phyloP scores from a whole-genome alignment of 108 stramenopile species.

The Nitzschia putrida region DNA sequence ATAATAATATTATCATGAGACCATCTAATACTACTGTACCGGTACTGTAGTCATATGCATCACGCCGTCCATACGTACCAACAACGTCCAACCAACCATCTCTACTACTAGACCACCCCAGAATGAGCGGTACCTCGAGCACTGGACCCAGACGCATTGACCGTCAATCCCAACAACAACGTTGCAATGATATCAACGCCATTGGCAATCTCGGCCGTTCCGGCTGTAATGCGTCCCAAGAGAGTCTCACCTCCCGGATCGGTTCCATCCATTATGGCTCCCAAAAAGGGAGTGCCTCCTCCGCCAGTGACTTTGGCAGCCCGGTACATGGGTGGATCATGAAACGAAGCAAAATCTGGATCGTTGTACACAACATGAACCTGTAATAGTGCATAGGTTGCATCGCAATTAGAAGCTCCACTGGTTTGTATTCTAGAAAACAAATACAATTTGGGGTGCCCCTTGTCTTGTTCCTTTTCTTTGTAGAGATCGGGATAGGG shows the following conservation, averaged over 20 bases:
- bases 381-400: conserved; percentile 11
- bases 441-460: conserved; percentile 4
- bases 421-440: conserved; percentile 14
- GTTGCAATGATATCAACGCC: conserved; percentile 16
- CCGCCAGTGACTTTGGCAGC: conserved; percentile 17
- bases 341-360: conserved; percentile 20
- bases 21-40: too few relatives aligned
- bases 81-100: too few relatives aligned
- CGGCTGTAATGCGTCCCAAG: conserved; percentile 3
- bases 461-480: conserved; percentile 14
- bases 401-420: conserved; percentile 13
- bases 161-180: conserved; percentile 1
- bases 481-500: conserved; percentile 10
- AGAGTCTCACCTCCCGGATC: conserved; percentile 6
- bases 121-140: conserved; percentile 11
- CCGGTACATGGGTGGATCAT: conserved; percentile 17
- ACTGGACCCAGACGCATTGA: conserved; percentile 15
- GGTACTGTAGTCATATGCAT: too few relatives aligned
- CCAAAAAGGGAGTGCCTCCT: conserved; percentile 1
- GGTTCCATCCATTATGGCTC: conserved; percentile 12
- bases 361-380: conserved; percentile 21
- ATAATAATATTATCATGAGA: too few relatives aligned
- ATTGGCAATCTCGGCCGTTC: conserved; percentile 1
- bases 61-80: too few relatives aligned
- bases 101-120: conserved; percentile 13